These are phyloP conservation scores for Pythium angustatum DNA, from an alignment of 352 stramenopile species.

Conservation along the genomic window DNA sequence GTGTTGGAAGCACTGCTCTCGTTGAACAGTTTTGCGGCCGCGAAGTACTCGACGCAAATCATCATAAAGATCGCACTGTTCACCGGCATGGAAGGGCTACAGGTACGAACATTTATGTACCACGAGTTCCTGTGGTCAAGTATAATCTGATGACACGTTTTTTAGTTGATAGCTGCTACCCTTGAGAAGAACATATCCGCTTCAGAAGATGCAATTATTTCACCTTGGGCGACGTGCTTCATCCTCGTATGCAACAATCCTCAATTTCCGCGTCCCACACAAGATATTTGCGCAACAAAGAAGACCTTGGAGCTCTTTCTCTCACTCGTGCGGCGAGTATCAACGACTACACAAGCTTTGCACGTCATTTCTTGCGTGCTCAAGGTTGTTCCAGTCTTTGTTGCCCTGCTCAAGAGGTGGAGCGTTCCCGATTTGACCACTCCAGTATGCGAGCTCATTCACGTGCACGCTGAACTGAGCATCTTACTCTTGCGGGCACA, in stretches of 20 bases:
- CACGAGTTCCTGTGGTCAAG: too few species aligned
- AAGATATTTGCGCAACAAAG: neutral
- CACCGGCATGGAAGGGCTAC: conserved; percentile 23
- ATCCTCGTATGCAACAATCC: conserved; percentile 24
- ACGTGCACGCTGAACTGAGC: neutral
- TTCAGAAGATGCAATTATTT: neutral
- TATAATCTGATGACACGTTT: neutral
- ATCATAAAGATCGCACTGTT: conserved; percentile 6
- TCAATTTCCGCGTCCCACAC: neutral
- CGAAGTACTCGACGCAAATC: conserved; percentile 26
- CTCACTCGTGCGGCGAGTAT: neutral
- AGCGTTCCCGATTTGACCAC: neutral
- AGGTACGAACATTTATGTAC: conserved; percentile 11
- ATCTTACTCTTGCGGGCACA: neutral
- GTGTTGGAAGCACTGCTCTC: conserved; percentile 18
- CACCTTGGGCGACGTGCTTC: conserved; percentile 29
- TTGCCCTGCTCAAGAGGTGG: neutral
- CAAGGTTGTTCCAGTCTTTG: conserved; percentile 8
- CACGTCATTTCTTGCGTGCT: neutral
- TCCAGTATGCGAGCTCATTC: conserved; percentile 4
- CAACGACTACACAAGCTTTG: neutral
- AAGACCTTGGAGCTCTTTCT: conserved; percentile 13
- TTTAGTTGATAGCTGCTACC: conserved; percentile 14
- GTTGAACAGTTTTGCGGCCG: conserved; percentile 16
- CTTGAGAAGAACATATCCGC: conserved; percentile 14